Conservation (phyloP, 495 filamentous ascomycete species). For the Podospora anserina region DNA sequence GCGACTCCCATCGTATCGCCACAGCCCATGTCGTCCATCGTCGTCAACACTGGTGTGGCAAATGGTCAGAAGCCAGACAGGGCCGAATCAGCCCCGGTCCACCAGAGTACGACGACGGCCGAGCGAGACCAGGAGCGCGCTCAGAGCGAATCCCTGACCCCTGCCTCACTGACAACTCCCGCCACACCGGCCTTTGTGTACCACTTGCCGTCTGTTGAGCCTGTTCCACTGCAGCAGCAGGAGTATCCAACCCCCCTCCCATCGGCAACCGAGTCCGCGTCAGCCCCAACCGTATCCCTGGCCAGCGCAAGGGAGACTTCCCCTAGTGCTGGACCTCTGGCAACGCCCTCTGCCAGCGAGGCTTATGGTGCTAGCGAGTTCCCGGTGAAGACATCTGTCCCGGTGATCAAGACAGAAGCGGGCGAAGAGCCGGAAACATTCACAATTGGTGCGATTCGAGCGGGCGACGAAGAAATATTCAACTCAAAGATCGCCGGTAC, state of each 20-base stretch:
- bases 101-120: not conserved
- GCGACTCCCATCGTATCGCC: not conserved
- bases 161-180: not conserved
- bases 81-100: not conserved
- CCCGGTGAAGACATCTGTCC: constrained; percentile 8
- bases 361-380: constrained; percentile 17
- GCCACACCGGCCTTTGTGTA: not conserved
- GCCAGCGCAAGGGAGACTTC: not conserved
- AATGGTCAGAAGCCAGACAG: not conserved
- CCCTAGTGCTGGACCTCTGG: constrained; percentile 13
- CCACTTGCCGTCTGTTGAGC: not conserved
- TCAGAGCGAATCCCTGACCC: not conserved
- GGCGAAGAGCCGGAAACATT: not conserved
- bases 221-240: not conserved
- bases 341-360: constrained; percentile 20
- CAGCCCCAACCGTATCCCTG: not conserved
- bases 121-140: constrained; percentile 1
- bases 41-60: not conserved
- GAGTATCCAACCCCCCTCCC: constrained; percentile 7
- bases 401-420: constrained; percentile 4
- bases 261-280: constrained; percentile 6
- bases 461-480: not conserved
- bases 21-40: not conserved
- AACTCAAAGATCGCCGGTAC: constrained; percentile 1
- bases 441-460: not conserved